These are phyloP conservation scores for Beauveria pseudobassiana DNA, from an alignment of 2,329 filamentous ascomycete species.

Conservation along the genomic window DNA sequence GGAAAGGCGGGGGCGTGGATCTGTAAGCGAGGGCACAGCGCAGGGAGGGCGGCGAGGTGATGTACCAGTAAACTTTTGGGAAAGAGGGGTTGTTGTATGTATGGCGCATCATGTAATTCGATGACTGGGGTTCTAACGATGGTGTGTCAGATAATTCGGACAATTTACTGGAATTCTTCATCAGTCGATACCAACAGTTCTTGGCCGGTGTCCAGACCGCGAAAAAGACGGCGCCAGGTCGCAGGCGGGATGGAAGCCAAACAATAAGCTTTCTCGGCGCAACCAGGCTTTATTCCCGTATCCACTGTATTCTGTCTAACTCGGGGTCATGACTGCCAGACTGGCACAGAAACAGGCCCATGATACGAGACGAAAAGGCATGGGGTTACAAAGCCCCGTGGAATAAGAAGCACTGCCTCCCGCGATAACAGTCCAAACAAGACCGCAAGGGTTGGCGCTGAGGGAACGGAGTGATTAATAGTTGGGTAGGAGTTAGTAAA, in stretches of 20 bases:
- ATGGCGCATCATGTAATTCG: conserved; percentile 3
- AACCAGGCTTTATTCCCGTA: not conserved
- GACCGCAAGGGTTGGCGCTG: too few species aligned
- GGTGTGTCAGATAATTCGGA: not conserved
- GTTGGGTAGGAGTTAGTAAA: too few species aligned
- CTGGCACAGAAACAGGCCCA: not conserved
- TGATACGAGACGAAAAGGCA: not conserved
- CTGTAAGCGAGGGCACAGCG: not conserved
- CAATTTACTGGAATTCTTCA: not conserved
- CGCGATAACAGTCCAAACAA: not conserved
- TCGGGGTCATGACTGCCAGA: not conserved
- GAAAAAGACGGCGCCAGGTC: not conserved
- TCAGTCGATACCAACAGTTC: not conserved
- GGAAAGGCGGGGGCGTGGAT: not conserved
- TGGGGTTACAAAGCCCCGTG: not conserved
- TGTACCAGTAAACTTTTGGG: not conserved
- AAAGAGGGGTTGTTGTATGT: not conserved
- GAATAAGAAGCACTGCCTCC: not conserved
- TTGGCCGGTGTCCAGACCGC: too few species aligned
- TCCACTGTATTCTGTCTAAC: not conserved
- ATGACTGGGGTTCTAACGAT: not conserved
- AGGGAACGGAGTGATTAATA: too few species aligned
- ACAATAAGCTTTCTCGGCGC: not conserved
- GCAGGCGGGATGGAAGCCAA: not conserved
- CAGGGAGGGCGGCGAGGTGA: not conserved